phyloP scores from a whole-genome alignment of 1,284 basidiomycete species.

The Gymnopus androsaceus region DNA sequence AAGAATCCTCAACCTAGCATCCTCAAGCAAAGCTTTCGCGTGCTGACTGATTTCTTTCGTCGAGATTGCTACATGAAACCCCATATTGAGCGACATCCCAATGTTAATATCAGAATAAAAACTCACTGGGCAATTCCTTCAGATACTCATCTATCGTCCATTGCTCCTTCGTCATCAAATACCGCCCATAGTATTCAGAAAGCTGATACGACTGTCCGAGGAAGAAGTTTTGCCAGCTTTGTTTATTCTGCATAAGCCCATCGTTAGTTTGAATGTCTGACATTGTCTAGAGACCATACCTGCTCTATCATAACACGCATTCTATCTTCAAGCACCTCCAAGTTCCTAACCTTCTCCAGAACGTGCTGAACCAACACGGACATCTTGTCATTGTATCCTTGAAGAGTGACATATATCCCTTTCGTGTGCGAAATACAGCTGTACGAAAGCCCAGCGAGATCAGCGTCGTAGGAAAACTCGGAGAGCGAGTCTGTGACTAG shows the following conservation, averaged over 20 bases:
- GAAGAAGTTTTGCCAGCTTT: conserved; percentile 86
- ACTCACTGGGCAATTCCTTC: conserved; percentile 74
- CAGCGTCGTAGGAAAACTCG: conserved; percentile 93
- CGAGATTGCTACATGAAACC: conserved; percentile 34
- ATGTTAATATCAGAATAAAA: conserved; percentile 3
- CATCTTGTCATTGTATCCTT: conserved; percentile 96
- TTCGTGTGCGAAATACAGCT: conserved; percentile 67
- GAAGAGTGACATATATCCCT: conserved; percentile 71
- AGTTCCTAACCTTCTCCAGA: conserved; percentile 68
- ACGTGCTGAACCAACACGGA: conserved; percentile 77
- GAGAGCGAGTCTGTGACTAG: conserved; percentile 88
- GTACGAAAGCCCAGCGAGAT: conserved; percentile 88
- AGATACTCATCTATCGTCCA: conserved; percentile 87
- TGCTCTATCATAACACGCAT: conserved; percentile 87
- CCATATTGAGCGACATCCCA: conserved; percentile 11
- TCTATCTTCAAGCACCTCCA: conserved; percentile 73
- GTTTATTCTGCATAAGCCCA: conserved; percentile 50
- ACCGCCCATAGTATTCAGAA: conserved; percentile 77
- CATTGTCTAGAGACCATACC: conserved; percentile 40
- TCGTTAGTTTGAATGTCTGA: background rate
- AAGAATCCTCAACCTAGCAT: conserved; percentile 76
- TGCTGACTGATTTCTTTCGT: conserved; percentile 76
- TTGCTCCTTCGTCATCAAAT: conserved; percentile 69
- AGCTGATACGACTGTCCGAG: conserved; percentile 84
- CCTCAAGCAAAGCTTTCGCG: conserved; percentile 62